These are phyloP conservation scores for Aspergillus terreus DNA, from an alignment of 2,329 filamentous ascomycete genomes.

Conservation along the genomic window DNA sequence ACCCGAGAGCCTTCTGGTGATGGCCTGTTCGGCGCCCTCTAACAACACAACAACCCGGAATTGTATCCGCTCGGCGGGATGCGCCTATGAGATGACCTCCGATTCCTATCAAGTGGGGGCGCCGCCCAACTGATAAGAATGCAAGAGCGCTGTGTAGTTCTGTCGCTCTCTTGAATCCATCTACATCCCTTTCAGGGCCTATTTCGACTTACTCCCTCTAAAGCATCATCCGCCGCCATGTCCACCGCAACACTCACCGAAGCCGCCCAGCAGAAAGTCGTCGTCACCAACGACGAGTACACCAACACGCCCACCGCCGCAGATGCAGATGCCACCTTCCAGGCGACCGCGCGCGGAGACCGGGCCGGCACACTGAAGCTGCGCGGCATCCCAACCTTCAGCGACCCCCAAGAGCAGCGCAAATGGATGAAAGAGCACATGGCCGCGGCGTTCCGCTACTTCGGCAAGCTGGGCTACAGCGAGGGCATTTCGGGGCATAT, in stretches of 20 bases:
- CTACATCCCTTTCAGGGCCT: background rate
- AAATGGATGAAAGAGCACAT: conserved; percentile 52
- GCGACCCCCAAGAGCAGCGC: conserved; percentile 43
- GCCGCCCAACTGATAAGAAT: background rate
- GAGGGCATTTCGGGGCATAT: conserved; percentile 44
- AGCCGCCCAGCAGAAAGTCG: conserved; percentile 5
- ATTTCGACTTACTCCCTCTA: background rate
- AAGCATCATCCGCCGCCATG: background rate
- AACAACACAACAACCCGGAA: background rate
- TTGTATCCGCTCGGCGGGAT: conserved; percentile 5
- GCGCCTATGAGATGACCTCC: conserved; percentile 6
- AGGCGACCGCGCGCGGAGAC: conserved; percentile 33
- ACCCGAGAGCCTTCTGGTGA: conserved; percentile 2
- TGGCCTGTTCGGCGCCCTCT: background rate
- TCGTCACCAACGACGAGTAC: conserved; percentile 7
- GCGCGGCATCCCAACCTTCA: conserved; percentile 37
- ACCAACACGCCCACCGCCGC: conserved; percentile 14
- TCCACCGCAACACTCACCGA: conserved; percentile 12
- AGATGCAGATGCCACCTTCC: conserved; percentile 27
- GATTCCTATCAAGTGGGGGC: background rate
- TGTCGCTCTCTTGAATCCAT: background rate
- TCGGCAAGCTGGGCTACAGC: conserved; percentile 38
- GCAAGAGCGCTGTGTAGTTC: background rate
- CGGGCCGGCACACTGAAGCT: conserved; percentile 35
- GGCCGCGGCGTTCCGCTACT: conserved; percentile 40